Percentiles rank a stretch among this genome's conserved stretches.
Evolutionary conservation across 1,139 yeast genomes (phyloP).

Genomic region (Spathaspora sp.): DNA sequence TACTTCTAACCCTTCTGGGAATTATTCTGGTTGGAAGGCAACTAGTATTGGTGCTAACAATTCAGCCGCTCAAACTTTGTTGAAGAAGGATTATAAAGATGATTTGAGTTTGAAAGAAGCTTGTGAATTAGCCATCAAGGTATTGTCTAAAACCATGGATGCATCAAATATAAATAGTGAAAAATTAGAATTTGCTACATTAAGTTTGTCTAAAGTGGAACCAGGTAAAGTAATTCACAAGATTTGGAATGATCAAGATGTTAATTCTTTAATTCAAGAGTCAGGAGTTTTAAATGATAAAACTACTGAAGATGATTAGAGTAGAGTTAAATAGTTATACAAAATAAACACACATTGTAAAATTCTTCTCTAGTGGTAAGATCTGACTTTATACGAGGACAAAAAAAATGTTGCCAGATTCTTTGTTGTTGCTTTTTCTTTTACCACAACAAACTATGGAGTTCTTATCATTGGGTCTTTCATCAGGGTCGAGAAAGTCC

Average conservation of each 20-base stretch:
- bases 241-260: slow-evolving; percentile 78
- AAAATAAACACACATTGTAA: neutral
- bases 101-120: slow-evolving; percentile 78
- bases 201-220: slow-evolving; percentile 46
- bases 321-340: neutral
- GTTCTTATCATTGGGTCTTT: slow-evolving; percentile 15
- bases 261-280: slow-evolving; percentile 70
- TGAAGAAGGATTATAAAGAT: slow-evolving; percentile 93
- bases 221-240: slow-evolving; percentile 60
- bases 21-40: slow-evolving; percentile 98
- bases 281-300: slow-evolving; percentile 63
- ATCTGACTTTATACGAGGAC: neutral
- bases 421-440: neutral
- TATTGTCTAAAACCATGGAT: slow-evolving; percentile 93
- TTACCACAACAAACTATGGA: slow-evolving; percentile 17
- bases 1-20: slow-evolving; percentile 96
- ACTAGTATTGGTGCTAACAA: slow-evolving; percentile 96
- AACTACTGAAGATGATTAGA: slow-evolving; percentile 24
- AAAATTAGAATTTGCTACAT: slow-evolving; percentile 86
- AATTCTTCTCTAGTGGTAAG: neutral
- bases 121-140: slow-evolving; percentile 84
- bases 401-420: neutral
- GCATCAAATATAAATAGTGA: slow-evolving; percentile 61
- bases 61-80: slow-evolving; percentile 90
- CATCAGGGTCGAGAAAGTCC: slow-evolving; percentile 11